Evolutionary conservation across 2,329 filamentous ascomycete genomes (phyloP), one percentile per base, ranked within the genome.

Genomic region (Penicillium sp.): DNA sequence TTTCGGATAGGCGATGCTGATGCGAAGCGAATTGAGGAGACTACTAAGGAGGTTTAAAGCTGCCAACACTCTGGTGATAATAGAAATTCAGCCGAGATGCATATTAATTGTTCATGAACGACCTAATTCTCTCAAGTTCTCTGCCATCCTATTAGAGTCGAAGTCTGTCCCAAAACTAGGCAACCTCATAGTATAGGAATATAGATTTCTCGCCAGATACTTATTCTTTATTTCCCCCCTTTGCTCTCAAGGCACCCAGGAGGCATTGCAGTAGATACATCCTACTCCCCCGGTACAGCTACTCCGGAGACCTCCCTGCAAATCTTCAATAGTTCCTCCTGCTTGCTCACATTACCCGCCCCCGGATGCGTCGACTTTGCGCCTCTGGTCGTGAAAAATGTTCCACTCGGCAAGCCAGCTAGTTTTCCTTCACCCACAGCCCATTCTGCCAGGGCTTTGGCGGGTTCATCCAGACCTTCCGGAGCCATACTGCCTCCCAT

Each of bases 401-500:
- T 46, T 14, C 66, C 66, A 49, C 59, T 68, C 22, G 52, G 53
- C 1, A 69, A 46, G n/a, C 40, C 54, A 4, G 69, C 66, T 56
- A 73, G 37, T 11, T 57, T 57, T 1, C 67, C 69, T 25, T 70
- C 13, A 1, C 70, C 71, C 55, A 54, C 58, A 7, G 81, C 81
- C 61, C 83, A 78, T 70, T 80, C 79, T 2, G 80, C 78, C 68
- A 84, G 82, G 1, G 80, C 80, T 46, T 80, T 77, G 0, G 83
- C 78, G 2, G 80, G 80, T 35, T 77, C 77, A 37, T 82, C 76
- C n/a, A 82, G 71, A 19, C 78, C 78, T 0, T 79, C 83, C 0
- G 82, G 72, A 0, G 84, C 84, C 30, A 73, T 71, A 11, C 59
- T 62, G 2, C 80, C 85, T 8, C 83, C 83, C 80, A 85, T 83